Conservation (phyloP, 1,139 yeast genomes). For the Geotrichum klebahnii region DNA sequence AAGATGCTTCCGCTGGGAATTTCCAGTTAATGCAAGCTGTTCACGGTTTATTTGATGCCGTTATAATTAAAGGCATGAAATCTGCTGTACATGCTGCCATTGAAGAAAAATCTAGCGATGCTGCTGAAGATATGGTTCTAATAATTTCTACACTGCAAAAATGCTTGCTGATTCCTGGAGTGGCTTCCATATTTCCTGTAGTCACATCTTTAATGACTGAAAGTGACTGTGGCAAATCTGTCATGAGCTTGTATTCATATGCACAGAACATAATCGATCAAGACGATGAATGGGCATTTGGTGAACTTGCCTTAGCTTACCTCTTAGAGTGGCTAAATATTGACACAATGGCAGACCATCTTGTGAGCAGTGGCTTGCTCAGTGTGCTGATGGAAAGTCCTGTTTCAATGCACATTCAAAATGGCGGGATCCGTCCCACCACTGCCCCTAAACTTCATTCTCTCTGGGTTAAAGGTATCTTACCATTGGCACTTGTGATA, state of each 20-base stretch:
- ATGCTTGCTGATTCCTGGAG: constrained; percentile 51
- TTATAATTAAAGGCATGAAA: constrained; percentile 35
- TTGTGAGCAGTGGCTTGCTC: constrained; percentile 63
- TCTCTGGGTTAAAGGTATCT: constrained; percentile 77
- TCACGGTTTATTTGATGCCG: constrained; percentile 33
- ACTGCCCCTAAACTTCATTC: constrained; percentile 57
- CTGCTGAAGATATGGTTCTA: constrained; percentile 61
- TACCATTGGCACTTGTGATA: constrained; percentile 61
- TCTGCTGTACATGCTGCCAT: constrained; percentile 29
- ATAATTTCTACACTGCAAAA: constrained; percentile 60
- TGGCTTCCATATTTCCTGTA: constrained; percentile 48
- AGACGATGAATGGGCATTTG: constrained; percentile 53
- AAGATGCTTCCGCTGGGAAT: constrained; percentile 11
- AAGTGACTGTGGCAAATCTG: constrained; percentile 58
- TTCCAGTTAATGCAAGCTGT: constrained; percentile 28
- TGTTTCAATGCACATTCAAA: constrained; percentile 60
- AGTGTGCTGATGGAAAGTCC: constrained; percentile 71
- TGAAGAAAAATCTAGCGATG: constrained; percentile 37
- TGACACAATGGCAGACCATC: constrained; percentile 60
- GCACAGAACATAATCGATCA: constrained; percentile 49
- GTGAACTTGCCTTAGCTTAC: constrained; percentile 67
- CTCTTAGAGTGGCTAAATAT: constrained; percentile 65
- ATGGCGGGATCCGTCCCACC: constrained; percentile 55
- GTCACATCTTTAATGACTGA: constrained; percentile 54
- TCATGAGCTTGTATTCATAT: constrained; percentile 63